Percentiles rank a stretch among this genome's conserved stretches.
phyloP scores from a whole-genome alignment of 352 stramenopile species.

The Phytophthora palmivora region DNA sequence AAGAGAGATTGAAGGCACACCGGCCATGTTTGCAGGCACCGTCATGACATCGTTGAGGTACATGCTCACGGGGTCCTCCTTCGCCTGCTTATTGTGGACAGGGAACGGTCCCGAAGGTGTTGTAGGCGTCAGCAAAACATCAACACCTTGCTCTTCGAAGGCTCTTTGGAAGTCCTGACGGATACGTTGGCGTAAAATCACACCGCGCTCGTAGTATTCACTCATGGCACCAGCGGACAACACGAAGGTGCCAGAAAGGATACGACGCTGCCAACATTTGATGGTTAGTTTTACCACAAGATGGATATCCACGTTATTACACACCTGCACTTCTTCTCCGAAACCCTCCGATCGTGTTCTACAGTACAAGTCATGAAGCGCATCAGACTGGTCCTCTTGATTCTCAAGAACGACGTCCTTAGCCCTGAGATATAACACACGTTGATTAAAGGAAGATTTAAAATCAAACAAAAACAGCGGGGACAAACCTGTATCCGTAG shows the following conservation, averaged over 20 bases:
- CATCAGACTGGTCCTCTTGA: conserved; percentile 75
- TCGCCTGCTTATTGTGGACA: conserved; percentile 57
- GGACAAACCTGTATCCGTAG: conserved; percentile 80
- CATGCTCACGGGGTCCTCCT: conserved; percentile 81
- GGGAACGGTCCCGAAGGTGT: conserved; percentile 86
- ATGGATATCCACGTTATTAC: neutral
- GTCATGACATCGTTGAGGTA: conserved; percentile 95
- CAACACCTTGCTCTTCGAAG: conserved; percentile 65
- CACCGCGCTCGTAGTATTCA: conserved; percentile 91
- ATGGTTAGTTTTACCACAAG: neutral
- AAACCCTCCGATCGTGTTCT: conserved; percentile 91
- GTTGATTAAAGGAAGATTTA: neutral
- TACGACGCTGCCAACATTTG: conserved; percentile 63
- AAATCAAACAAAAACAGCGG: neutral
- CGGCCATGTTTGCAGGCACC: conserved; percentile 89
- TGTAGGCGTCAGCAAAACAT: conserved; percentile 89
- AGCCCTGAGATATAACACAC: conserved; percentile 42
- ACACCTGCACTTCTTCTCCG: conserved; percentile 91
- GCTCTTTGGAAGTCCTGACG: conserved; percentile 74
- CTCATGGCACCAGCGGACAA: conserved; percentile 88
- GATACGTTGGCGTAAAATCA: conserved; percentile 82
- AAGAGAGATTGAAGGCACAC: conserved; percentile 86
- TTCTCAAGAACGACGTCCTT: conserved; percentile 57
- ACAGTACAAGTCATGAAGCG: conserved; percentile 88
- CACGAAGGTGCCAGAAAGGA: conserved; percentile 92